Evolutionary conservation across 176 grass and related monocot genomes (phyloP).

Genomic region (Secale cereale): DNA sequence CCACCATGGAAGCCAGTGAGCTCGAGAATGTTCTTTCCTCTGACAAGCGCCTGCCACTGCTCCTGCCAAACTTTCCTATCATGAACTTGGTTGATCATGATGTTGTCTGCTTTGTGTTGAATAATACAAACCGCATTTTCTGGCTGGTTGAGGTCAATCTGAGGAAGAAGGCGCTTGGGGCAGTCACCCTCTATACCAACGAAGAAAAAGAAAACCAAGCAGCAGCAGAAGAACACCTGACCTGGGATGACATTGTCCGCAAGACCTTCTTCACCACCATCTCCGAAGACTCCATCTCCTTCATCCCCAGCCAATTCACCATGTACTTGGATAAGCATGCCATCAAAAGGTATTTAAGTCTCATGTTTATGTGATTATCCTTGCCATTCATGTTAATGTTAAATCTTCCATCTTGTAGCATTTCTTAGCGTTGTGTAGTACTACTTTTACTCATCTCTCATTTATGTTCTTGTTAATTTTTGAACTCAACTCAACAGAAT

Average conservation of each 20-base stretch:
- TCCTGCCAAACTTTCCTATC: neutral
- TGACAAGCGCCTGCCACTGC: neutral
- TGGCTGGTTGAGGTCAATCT: slow-evolving; percentile 20
- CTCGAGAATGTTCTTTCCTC: neutral
- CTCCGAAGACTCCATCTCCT: neutral
- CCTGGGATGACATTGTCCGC: neutral
- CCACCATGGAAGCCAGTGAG: neutral
- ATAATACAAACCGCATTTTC: neutral
- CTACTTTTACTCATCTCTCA: neutral
- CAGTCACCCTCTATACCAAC: neutral
- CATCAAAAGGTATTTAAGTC: slow-evolving; percentile 9
- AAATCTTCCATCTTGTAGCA: neutral
- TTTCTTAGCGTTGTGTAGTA: neutral
- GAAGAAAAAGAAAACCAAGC: neutral
- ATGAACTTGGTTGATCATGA: slow-evolving; percentile 1
- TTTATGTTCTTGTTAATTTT: neutral
- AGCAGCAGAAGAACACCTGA: neutral
- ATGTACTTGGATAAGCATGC: neutral
- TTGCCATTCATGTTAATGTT: neutral
- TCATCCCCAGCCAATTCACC: neutral
- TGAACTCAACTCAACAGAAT: neutral
- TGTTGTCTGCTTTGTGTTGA: slow-evolving; percentile 7
- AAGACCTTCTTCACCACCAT: no score
- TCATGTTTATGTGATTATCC: neutral
- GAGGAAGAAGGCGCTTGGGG: neutral